Evolutionary conservation across 2,329 filamentous ascomycete species (phyloP), one percentile per base, ranked within the genome.

Genomic region (Colletotrichum sp.): DNA sequence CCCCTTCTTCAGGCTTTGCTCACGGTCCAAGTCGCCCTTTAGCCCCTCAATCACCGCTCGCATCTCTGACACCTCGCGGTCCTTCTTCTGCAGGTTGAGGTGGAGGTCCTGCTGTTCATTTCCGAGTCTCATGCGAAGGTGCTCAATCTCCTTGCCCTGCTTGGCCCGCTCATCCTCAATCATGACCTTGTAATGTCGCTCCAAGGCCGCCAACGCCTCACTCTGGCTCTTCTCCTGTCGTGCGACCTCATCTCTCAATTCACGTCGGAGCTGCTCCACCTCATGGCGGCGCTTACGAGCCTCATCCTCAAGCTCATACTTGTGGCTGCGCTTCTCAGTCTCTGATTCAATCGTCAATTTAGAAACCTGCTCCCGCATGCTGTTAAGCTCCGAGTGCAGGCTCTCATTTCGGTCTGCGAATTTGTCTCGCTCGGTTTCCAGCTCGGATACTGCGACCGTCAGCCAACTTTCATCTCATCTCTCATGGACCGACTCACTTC

Each of bases 121-220:
- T 48, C 86, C 86, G 75, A 90, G 85, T 58, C 84, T 89, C 6
- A 86, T 86, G 69, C 91, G 90, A 8, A 95, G 80, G n/a, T 94
- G 91, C 75, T 92, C 89, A 3, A 94, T 86, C 79, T 95, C 93
- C n/a, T 88, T 89, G 24, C 90, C 84, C 74, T 90, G 88, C 68
- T 88, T 88, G 58, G 82, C 86, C 70, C 90, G 87, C 81, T 96
- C 92, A 63, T 94, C 91, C 36, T 94, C 92, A 18, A 95, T 82
- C 79, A 95, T 92, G 24, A 88, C 87, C 52, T 92, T 90, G 77
- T 94, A 88, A 61, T 90, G 90, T 69, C 91, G 88, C 80, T 92
- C 90, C 38, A 95, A 79, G 6, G 92, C 90, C 8, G 92, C 91
- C 18, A 96, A 81, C 67, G 94, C 93, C 69, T 95, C 92, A 75